Percentiles rank a stretch among this genome's conserved stretches.
Conservation (phyloP, 371 early-diverging fungal genomes). For the Mortierella sp. region DNA sequence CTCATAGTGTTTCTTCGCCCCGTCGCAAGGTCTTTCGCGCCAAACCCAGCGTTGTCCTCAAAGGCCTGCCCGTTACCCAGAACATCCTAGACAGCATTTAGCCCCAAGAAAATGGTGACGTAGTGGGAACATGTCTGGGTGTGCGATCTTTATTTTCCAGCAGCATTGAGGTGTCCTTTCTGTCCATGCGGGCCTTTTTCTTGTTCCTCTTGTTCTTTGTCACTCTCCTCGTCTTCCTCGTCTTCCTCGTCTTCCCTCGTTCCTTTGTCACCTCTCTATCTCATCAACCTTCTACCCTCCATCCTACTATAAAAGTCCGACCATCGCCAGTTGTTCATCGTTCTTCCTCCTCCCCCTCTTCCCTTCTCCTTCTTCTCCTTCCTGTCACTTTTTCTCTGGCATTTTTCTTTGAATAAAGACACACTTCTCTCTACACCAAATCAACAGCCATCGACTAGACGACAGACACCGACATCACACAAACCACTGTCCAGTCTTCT, state of each 20-base stretch:
- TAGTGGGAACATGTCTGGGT: too few relatives aligned
- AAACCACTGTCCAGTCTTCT: too few relatives aligned
- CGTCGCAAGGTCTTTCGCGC: constrained; percentile 19
- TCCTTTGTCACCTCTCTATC: neutral
- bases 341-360: neutral
- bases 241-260: neutral
- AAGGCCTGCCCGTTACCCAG: constrained; percentile 24
- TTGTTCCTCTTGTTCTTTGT: neutral
- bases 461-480: neutral
- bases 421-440: neutral
- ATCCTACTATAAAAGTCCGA: neutral
- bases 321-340: neutral
- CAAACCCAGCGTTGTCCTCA: constrained; percentile 24
- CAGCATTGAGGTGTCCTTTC: neutral
- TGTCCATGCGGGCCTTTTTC: neutral
- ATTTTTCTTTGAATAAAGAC: neutral
- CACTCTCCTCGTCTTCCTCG: neutral
- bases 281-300: neutral
- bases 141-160: neutral
- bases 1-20: neutral
- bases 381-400: neutral
- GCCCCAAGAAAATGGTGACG: neutral
- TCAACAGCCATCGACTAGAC: neutral
- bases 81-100: constrained; percentile 41
- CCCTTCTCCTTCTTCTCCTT: neutral